These are phyloP conservation scores for Cladophialophora carrionii DNA, from an alignment of 2,329 filamentous ascomycete genomes.

Conservation along the genomic window DNA sequence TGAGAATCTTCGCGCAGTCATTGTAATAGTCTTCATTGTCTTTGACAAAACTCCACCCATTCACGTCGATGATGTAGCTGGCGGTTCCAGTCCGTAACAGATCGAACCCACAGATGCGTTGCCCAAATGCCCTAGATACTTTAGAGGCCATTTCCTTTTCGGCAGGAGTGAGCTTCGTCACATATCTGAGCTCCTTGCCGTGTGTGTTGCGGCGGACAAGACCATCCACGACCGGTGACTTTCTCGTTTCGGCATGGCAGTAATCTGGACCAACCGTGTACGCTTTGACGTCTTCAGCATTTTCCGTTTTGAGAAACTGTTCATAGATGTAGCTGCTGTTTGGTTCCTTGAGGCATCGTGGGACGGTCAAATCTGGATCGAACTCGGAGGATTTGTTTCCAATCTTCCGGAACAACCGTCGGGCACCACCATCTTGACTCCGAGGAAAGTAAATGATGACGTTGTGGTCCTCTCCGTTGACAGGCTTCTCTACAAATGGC, in stretches of 20 bases:
- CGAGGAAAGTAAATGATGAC: constrained; percentile 97
- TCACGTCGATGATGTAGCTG: constrained; percentile 98
- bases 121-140: constrained; percentile 89
- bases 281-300: constrained; percentile 96
- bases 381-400: constrained; percentile 99
- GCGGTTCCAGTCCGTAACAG: constrained; percentile 82
- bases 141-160: constrained; percentile 85
- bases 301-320: constrained; percentile 94
- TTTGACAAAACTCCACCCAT: constrained; percentile 99
- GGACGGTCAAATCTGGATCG: constrained; percentile 73
- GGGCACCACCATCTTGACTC: constrained; percentile 71
- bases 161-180: constrained; percentile 78
- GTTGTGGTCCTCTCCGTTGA: constrained; percentile 98
- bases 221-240: constrained; percentile 95
- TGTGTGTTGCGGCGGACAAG: constrained; percentile 94
- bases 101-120: constrained; percentile 95
- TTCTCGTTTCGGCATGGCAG: constrained; percentile 95
- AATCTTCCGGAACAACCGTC: constrained; percentile 92
- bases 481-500: constrained; percentile 97
- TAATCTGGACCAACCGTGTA: constrained; percentile 93
- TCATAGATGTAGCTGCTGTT: constrained; percentile 92
- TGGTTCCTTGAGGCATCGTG: constrained; percentile 79
- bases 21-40: constrained; percentile 99
- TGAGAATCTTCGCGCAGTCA: constrained; percentile 81
- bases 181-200: constrained; percentile 94